Evolutionary conservation across 1,284 basidiomycete species (phyloP), one percentile per base, ranked within the genome.

Genomic region (Bondarzewia mesenterica): DNA sequence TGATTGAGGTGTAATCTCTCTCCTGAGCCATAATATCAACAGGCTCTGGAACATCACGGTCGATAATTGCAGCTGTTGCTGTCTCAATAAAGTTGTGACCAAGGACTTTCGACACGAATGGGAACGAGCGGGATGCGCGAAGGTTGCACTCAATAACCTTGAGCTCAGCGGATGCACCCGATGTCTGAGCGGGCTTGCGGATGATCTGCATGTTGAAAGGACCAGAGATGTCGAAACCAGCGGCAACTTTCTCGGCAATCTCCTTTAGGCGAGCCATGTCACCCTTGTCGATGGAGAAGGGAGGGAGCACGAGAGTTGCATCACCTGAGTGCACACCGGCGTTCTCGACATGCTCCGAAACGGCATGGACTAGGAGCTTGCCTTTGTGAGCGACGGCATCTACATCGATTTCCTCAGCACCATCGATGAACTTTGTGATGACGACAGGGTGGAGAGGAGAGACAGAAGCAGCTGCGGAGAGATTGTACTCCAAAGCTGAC

Each of bases 201-300:
- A 99, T 99, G 66, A 99, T 82, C 70, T 99, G 96, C 93, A 99
- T 99, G 70, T 99, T 99, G 82, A 85, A 99, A 5, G 96, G 96
- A 29, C 96, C 95, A 23, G 92, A 95, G 52, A 99, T 98, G 61
- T 97, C 77, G 67, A 98, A 96, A 2, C 93, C 95, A 47, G 78
- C 75, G 41, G 93, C 96, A 52, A 99, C 93, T 71, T 97, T 97
- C 68, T 92, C 81, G 0, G 95, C 92, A 55, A 99, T 97, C 46
- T 76, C 77, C 74, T 97, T 99, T 55, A 97, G 73, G 51, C 93
- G 89, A 12, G 73, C 74, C 71, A 99, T 83, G 60, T 99, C 95
- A 38, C 67, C 61, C 40, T 82, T 70, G 50, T 72, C 69, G 38
- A 98, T 75, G 2, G 92, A 90, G 73, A 92, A 88, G 7, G 96